A percentile compares a stretch with the other conserved stretches of the same genome.
Conservation (phyloP, 306 rosid species). For the Alnus glutinosa region DNA sequence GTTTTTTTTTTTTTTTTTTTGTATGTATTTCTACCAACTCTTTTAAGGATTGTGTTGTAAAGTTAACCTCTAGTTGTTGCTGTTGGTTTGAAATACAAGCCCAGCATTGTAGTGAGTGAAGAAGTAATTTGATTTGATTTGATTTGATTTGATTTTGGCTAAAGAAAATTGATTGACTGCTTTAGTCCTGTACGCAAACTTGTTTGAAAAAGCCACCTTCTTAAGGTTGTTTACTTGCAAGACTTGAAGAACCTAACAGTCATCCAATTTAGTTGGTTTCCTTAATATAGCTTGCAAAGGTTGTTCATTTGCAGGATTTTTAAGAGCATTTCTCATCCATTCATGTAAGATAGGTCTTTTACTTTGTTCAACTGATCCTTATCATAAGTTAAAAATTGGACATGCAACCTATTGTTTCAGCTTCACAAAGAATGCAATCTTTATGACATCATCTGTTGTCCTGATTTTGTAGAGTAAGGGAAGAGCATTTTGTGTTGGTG, state of each 20-base stretch:
- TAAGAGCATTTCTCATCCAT: not conserved
- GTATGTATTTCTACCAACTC: not conserved
- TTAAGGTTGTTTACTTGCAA: not conserved
- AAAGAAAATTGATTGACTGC: not conserved
- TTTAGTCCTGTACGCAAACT: not conserved
- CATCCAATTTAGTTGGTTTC: not conserved
- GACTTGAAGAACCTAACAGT: not conserved
- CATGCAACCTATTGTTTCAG: slow-evolving; percentile 6
- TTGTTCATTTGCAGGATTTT: not conserved
- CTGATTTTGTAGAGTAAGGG: slow-evolving; percentile 70
- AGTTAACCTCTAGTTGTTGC: not conserved
- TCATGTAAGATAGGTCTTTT: not conserved
- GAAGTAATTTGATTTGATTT: not conserved
- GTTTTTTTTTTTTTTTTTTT: slow-evolving; percentile 15
- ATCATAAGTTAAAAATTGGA: slow-evolving; percentile 9
- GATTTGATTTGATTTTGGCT: not conserved
- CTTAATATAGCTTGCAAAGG: not conserved
- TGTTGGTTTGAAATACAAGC: not conserved
- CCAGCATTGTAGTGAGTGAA: not conserved
- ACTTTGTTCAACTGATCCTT: not conserved
- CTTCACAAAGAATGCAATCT: slow-evolving; percentile 5
- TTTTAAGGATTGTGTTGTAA: not conserved
- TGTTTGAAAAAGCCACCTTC: not conserved
- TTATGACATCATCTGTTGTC: slow-evolving; percentile 18
- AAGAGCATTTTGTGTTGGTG: slow-evolving; percentile 96